phyloP scores from a whole-genome alignment of 805 yeast species.

The Candida suzukii region DNA sequence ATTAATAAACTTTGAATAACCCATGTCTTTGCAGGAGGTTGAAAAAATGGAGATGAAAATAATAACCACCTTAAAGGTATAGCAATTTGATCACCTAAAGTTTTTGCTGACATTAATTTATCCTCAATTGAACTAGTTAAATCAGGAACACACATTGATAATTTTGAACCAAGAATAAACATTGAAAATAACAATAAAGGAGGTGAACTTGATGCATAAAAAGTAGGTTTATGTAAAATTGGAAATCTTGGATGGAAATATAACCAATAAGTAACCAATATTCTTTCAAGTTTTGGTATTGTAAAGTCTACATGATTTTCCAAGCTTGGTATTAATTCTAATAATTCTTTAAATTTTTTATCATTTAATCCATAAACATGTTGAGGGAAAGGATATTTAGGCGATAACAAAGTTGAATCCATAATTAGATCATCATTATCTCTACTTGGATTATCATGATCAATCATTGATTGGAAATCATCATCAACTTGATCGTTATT shows the following conservation, averaged over 20 bases:
- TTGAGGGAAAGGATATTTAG: background rate
- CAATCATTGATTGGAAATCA: background rate
- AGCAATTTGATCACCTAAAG: constrained; percentile 40
- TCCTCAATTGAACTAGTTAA: constrained; percentile 13
- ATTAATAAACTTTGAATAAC: constrained; percentile 66
- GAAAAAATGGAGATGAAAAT: constrained; percentile 64
- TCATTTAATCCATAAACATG: constrained; percentile 5
- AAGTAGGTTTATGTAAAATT: constrained; percentile 53
- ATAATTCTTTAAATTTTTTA: constrained; percentile 16
- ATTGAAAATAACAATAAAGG: constrained; percentile 47
- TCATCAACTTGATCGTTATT: background rate
- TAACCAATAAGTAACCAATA: constrained; percentile 42
- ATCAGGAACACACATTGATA: constrained; percentile 21
- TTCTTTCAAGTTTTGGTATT: constrained; percentile 19
- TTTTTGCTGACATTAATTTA: constrained; percentile 19
- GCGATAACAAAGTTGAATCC: background rate
- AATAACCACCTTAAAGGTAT: constrained; percentile 61
- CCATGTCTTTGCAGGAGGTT: constrained; percentile 73
- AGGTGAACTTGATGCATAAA: constrained; percentile 38
- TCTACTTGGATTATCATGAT: background rate
- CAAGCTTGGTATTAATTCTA: constrained; percentile 19
- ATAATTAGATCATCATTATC: background rate
- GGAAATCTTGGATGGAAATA: constrained; percentile 55
- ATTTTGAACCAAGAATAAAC: constrained; percentile 47
- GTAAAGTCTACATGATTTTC: constrained; percentile 22